Evolutionary conservation across 805 yeast species (phyloP), one percentile per base, ranked within the genome.

Genomic region (Wickerhamiella nectarea): DNA sequence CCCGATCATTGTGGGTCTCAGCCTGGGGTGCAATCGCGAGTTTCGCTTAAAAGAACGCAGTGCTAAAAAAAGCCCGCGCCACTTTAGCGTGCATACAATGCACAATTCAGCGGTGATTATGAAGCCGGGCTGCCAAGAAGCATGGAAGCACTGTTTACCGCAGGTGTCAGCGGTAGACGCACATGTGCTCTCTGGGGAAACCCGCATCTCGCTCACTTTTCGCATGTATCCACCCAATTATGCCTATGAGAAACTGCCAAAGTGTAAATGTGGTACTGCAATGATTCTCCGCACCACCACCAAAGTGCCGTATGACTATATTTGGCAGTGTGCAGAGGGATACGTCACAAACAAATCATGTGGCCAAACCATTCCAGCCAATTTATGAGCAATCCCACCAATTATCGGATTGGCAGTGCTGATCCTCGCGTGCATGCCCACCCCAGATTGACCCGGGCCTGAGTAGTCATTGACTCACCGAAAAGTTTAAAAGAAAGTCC

Each of bases 91-190:
- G 1, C 78, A 76, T n/a, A 54, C 78, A 2, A 80, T 83, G 0
- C 86, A 82, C 56, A 82, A 82, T 53, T 69, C 82, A 7, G 56
- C 82, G 31, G 52, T 81, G 2, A 59, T 82, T 2, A 81, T 82
- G 93, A 76, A 78, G 47, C 80, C 84, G 1, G 85, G 84, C 0
- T 76, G 82, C 48, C 94, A 82, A 56, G 94, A 82, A 50, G 74
- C 72, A 41, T 82, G 62, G 56, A 80, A 76, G 52, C 94, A 83
- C 53, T 64, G 75, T 46, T 74, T 82, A 0, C 72, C 72, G 4
- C 64, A 75, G 0, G 59, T 68, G 34, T 38, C 47, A 6, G 46
- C 59, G 6, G 58, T 75, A 2, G 62, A 66, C 14, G 50, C 61
- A 0, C 78, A 78, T 49, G 68, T 71, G 0, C 58, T 69, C 0